A percentile compares a stretch with the other conserved stretches of the same genome.
Evolutionary conservation across 1,284 basidiomycete species (phyloP).

Genomic region (Cronartium ribicola): DNA sequence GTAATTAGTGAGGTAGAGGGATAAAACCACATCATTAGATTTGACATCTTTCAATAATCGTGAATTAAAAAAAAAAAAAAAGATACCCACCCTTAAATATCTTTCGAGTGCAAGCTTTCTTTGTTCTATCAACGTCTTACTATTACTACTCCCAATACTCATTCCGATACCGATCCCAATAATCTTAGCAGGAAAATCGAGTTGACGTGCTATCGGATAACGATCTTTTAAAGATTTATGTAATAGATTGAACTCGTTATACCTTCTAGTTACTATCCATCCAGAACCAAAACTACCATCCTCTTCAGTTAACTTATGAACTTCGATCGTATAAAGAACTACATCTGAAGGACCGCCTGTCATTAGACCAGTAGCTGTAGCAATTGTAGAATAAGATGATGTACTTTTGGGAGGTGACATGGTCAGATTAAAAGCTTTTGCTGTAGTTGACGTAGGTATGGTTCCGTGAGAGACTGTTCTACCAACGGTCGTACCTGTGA

Average conservation of each 20-base stretch:
- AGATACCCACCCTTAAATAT: constrained; percentile 66
- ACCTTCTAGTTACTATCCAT: constrained; percentile 86
- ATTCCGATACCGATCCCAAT: constrained; percentile 65
- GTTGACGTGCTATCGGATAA: constrained; percentile 62
- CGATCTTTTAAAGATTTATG: constrained; percentile 76
- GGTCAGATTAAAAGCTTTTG: neutral
- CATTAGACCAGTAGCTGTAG: constrained; percentile 64
- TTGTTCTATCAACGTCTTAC: constrained; percentile 76
- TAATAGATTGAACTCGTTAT: constrained; percentile 88
- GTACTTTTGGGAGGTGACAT: neutral
- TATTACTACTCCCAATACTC: constrained; percentile 20
- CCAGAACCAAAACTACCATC: constrained; percentile 72
- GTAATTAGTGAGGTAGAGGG: constrained; percentile 51
- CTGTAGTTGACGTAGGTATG: neutral
- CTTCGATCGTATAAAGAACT: constrained; percentile 85
- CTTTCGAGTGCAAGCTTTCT: constrained; percentile 74
- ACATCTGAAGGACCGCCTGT: constrained; percentile 57
- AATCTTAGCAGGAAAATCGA: constrained; percentile 88
- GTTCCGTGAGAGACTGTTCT: neutral
- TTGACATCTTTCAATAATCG: too few relatives aligned
- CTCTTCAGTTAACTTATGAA: constrained; percentile 68
- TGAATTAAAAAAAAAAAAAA: constrained; percentile 39
- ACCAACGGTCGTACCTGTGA: constrained; percentile 65
- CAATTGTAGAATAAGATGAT: neutral
- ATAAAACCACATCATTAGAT: neutral